phyloP scores from a whole-genome alignment of 352 stramenopile species.

The Pythium periplocum region DNA sequence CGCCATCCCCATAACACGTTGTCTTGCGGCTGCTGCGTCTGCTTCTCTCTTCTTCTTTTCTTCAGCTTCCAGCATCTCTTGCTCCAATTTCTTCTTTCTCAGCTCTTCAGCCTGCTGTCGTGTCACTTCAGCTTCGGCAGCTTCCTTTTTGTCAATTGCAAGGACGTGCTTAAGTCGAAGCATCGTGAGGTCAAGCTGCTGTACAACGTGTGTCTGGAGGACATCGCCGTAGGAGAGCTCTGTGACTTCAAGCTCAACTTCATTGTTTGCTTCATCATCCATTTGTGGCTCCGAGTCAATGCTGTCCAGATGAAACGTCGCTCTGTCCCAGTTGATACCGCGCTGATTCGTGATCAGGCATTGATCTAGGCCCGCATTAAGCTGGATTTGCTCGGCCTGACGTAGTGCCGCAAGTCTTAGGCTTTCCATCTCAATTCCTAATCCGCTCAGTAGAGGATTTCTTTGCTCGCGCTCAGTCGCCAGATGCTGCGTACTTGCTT shows the following conservation, averaged over 20 bases:
- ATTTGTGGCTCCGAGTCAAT: neutral
- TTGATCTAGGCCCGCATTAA: too few species aligned
- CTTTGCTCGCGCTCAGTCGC: constrained; percentile 3
- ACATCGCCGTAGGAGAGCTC: constrained; percentile 24
- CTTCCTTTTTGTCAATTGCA: constrained; percentile 42
- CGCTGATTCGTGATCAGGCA: neutral
- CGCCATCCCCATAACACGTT: constrained; percentile 45
- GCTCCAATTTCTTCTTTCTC: constrained; percentile 8
- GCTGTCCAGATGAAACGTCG: constrained; percentile 11
- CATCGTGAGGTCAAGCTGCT: constrained; percentile 65
- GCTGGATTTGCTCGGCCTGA: too few species aligned
- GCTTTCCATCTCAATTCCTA: neutral
- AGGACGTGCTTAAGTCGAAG: constrained; percentile 54
- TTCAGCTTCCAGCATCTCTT: constrained; percentile 19
- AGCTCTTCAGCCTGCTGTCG: constrained; percentile 3
- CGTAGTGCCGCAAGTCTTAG: too few species aligned
- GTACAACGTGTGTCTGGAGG: constrained; percentile 37
- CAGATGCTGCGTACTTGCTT: constrained; percentile 5
- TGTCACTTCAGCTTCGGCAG: constrained; percentile 21
- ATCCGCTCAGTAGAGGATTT: neutral
- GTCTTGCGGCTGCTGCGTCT: constrained; percentile 27
- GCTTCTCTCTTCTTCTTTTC: constrained; percentile 22
- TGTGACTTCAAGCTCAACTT: neutral
- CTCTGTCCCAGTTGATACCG: constrained; percentile 21
- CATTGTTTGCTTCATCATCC: neutral